Base-by-base conservation (phyloP, 78 protist species). In the Monosiga brevicollis region DNA sequence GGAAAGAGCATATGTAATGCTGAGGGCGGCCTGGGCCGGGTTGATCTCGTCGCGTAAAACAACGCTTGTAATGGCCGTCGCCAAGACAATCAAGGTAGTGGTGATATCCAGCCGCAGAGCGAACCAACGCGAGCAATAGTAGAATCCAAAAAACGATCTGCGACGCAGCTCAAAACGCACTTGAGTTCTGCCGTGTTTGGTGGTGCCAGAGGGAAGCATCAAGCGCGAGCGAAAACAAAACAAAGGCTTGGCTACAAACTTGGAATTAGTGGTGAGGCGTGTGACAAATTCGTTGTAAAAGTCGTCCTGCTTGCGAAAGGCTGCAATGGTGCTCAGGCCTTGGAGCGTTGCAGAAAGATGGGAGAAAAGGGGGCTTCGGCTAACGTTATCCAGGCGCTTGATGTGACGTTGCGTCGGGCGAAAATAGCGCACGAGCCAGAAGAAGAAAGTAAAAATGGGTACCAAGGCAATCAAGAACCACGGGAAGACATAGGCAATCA, bases 271-370 rank as follows among this genome's bases (percentile, higher is more conserved):
- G 82, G 78, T 83, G 29, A 74, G 25, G 15, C 0, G 37, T 0
- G 0, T 34, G 41, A 6, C 35, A 73, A 35, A 38, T 41, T 39
- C 3, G 32, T 1, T 0, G 29, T 0, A 25, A 42, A 87, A 82
- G 38, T 0, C 6, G 42, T 1, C 70, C 49, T 6, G 26, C 42
- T 9, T 20, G 20, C 79, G 78, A 43, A 79, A 88, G 29, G 94
- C 90, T n/a, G 91, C 86, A 43, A 93, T 83, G 40, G 94, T 90
- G 42, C 87, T 15, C 42, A 90, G 78, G 40, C 96, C 96, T 43
- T 42, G 37, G 76, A 91, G 22, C 40, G 77, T 26, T n/a, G 77
- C 77, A 24, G 42, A 24, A 1, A 93, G 90, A 41, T 35, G 49
- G 80, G 92, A 20, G 73, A 36, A 36, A 62, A 88, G 0, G 25